Evolutionary conservation across 768 basidiomycete species (phyloP), one percentile per base, ranked within the genome.

Genomic region (Auriscalpium vulgare): DNA sequence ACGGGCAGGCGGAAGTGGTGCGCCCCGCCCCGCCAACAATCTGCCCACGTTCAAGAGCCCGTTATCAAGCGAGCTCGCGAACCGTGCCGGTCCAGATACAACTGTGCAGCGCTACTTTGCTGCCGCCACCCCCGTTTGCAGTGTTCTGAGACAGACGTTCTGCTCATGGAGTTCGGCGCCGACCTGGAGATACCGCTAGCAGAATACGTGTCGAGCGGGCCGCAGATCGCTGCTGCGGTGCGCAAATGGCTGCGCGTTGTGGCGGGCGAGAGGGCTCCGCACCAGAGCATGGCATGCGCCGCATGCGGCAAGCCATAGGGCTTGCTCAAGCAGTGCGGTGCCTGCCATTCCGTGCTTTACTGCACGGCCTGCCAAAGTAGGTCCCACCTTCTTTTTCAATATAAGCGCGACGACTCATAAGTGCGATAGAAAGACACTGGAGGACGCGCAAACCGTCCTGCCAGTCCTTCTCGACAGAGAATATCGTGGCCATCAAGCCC

Each of bases 331-430:
- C 72, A 71, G 13, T 63, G 77, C 1, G 71, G 69, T 4, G 67
- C 76, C 13, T 43, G 40, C 40, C 40, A 43, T 43, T 3, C 40
- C n/a, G 40, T 43, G 11, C 40, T 43, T 17, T 84, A 84, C 58
- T 84, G 83, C 54, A 80, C 80, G 7, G 60, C 75, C 35, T 83
- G 83, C 58, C 83, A 83, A 66, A 68, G 82, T 80, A 62, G 3
- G 78, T 68, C 23, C 29, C 8, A 36, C n/a, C 9, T 3, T 19
- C 10, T 29, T 17, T 16, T n/a, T n/a, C n/a, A n/a, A 53, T 7
- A 7, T 17, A 11, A 13, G 11, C 13, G 11, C 40, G 11, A 11
- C 40, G 40, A 3, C 13, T 13, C 40, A 43, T 17, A 16, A 16
- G 13, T 40, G n/a, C 16, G n/a, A 29, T 55, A 83, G 83, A 67